Base-by-base conservation (phyloP, 345 rosid genomes). In the Hypericum androsaemum region DNA sequence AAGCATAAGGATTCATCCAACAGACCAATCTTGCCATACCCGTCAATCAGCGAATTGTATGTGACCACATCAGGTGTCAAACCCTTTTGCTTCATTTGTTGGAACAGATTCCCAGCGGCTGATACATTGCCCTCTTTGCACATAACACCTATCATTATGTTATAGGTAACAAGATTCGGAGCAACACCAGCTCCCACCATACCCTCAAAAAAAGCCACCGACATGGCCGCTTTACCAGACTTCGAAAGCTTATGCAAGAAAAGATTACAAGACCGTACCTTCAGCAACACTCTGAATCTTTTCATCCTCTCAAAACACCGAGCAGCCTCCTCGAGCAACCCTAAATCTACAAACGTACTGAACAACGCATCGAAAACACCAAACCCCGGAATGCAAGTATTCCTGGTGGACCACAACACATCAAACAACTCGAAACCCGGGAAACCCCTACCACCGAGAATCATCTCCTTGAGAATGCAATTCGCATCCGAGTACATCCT, bases 331-430 rank as follows among this genome's bases (percentile, higher is more conserved):
- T 77, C 77, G 49, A 81, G 71, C 81, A 74, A 65, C 48, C 78
- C 86, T 55, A 79, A 42, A 16, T 84, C 88, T 64, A 84, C 71
- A 52, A 79, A 64, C 63, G 74, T 77, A 58, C 80, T 75, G 68
- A 84, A 84, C 61, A 84, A 70, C 52, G 83, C 77, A 84, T 84
- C 84, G 63, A 84, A 84, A 10, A 84, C 88, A 38, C 88, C 94
- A 61, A 65, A 81, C 6, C 80, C 82, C 14, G 58, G 72, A 39
- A 66, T 64, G 53, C 76, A 79, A 12, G 77, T 77, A 45, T 71
- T 79, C 74, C 83, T 75, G 1, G 82, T 77, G 6, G 77, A 77
- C 94, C 94, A 84, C 12, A 84, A 49, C 52, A 73, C 67, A 60
- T 84, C 82, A 52, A 84, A 81, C 59, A 69, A 64, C 52, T 81